These are phyloP conservation scores for Phytopythium sindhum DNA, from an alignment of 352 stramenopile genomes.

Conservation along the genomic window DNA sequence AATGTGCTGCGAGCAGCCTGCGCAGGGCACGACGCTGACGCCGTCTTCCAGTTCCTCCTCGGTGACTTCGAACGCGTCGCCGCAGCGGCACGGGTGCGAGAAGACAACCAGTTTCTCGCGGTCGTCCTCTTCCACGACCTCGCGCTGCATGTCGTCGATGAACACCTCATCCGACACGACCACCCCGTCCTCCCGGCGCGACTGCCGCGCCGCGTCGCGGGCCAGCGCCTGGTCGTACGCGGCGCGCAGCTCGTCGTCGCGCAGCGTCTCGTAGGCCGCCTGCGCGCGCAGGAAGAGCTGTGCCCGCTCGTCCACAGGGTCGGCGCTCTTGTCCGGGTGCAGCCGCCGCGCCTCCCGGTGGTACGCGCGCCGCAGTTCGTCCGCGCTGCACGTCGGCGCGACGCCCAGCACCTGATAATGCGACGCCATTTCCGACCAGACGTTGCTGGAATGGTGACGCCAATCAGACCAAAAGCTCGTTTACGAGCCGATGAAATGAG, in stretches of 20 bases:
- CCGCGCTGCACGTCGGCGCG: slow-evolving; percentile 31
- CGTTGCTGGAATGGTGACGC: too few species aligned
- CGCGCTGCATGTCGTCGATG: slow-evolving; percentile 38
- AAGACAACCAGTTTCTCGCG: slow-evolving; percentile 51
- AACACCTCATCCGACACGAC: slow-evolving; percentile 69
- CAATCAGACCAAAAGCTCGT: not conserved
- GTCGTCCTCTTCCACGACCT: slow-evolving; percentile 25
- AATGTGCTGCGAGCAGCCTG: slow-evolving; percentile 80
- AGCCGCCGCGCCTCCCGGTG: slow-evolving; percentile 49
- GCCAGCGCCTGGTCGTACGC: slow-evolving; percentile 55
- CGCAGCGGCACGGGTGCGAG: slow-evolving; percentile 63
- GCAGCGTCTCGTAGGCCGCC: slow-evolving; percentile 66
- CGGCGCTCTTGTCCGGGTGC: slow-evolving; percentile 63
- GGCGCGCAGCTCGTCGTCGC: slow-evolving; percentile 31
- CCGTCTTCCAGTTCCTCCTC: slow-evolving; percentile 58
- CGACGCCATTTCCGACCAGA: slow-evolving; percentile 2
- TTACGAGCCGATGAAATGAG: not conserved
- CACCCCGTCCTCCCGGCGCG: slow-evolving; percentile 40
- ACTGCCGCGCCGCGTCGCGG: slow-evolving; percentile 26
- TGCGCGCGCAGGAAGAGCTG: slow-evolving; percentile 56
- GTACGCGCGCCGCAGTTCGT: slow-evolving; percentile 71
- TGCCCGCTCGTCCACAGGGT: slow-evolving; percentile 8
- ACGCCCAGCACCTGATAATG: slow-evolving; percentile 64
- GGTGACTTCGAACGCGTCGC: slow-evolving; percentile 68
- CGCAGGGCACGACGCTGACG: slow-evolving; percentile 70